Conservation (phyloP, 345 rosid genomes). For the Cardiospermum halicacabum region DNA sequence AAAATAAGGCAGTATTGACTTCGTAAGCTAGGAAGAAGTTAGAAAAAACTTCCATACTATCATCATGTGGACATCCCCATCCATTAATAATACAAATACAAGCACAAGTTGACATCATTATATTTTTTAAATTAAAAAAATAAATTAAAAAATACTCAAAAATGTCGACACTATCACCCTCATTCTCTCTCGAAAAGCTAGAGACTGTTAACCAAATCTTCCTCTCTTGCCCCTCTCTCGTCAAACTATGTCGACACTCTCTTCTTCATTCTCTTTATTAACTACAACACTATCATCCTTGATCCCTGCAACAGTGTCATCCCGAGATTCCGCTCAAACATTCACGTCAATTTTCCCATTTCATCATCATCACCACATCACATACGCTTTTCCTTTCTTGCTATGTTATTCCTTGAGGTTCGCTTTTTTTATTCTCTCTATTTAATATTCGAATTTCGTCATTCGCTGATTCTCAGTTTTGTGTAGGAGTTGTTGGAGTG, state of each 20-base stretch:
- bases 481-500: conserved; percentile 37
- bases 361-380: neutral
- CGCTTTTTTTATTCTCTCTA: neutral
- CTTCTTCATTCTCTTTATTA: neutral
- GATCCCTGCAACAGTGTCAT: neutral
- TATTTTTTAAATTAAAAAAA: neutral
- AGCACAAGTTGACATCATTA: no score
- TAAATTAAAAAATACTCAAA: neutral
- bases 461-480: neutral
- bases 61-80: no score
- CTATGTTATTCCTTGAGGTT: conserved; percentile 35
- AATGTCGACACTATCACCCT: conserved; percentile 31
- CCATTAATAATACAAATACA: neutral
- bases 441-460: neutral
- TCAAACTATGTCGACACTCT: conserved; percentile 28
- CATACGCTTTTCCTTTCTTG: neutral
- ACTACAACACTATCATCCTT: neutral
- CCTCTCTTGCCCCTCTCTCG: neutral
- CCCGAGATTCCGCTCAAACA: neutral
- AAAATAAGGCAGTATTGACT: no score
- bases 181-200: conserved; percentile 8
- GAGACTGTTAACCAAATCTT: neutral
- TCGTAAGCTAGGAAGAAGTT: no score
- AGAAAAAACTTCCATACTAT: no score
- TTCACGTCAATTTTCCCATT: neutral